Conservation (phyloP, 2,329 filamentous ascomycete genomes). For the Arthrobotrys musiformis region DNA sequence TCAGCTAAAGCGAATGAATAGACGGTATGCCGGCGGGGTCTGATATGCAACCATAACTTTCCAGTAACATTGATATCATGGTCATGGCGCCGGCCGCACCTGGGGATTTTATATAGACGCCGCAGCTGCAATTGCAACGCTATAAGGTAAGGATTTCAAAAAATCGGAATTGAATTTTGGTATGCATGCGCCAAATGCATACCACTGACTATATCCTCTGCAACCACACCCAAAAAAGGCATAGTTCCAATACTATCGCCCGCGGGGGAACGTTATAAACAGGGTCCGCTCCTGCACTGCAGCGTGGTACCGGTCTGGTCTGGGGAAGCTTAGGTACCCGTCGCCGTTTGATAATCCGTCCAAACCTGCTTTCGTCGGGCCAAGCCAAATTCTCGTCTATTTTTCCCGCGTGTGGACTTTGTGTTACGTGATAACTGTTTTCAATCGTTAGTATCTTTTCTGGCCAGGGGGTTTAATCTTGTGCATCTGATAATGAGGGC, state of each 20-base stretch:
- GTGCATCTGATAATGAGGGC: slow-evolving; percentile 11
- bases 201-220: no score
- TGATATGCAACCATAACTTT: background rate
- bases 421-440: slow-evolving; percentile 20
- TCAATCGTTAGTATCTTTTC: background rate
- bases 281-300: background rate
- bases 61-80: background rate
- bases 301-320: no score
- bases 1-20: slow-evolving; percentile 15
- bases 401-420: slow-evolving; percentile 6
- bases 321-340: background rate
- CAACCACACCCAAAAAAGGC: no score
- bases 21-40: background rate
- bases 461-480: no score
- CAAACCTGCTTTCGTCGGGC: background rate
- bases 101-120: slow-evolving; percentile 3
- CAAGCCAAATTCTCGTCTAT: slow-evolving; percentile 22
- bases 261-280: background rate
- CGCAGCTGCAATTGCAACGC: background rate
- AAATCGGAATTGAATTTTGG: no score
- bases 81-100: background rate
- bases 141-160: no score
- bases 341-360: background rate
- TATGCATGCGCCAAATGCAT: no score
- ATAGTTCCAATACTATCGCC: background rate